A percentile compares a stretch with the other conserved stretches of the same genome.
Conservation (phyloP, 2,329 filamentous ascomycete species). For the Phialophora chinensis region DNA sequence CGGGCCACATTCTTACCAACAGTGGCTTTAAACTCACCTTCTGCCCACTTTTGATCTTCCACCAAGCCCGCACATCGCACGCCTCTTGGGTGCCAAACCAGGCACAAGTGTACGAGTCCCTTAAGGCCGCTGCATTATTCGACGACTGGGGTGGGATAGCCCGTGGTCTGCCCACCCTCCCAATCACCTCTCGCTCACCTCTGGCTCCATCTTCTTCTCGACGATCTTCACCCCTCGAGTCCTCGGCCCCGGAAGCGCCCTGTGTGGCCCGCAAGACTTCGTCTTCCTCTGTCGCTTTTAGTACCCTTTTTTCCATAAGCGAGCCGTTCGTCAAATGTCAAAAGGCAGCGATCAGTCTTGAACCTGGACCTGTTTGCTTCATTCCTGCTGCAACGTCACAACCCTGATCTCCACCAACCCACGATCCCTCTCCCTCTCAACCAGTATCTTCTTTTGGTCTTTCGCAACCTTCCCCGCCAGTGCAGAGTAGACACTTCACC, state of each 20-base stretch:
- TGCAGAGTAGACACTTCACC: slow-evolving; percentile 15
- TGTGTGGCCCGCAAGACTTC: slow-evolving; percentile 22
- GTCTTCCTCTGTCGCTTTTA: slow-evolving; percentile 18
- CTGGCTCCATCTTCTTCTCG: slow-evolving; percentile 14
- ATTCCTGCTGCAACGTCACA: slow-evolving; percentile 33
- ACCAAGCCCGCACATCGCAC: slow-evolving; percentile 35
- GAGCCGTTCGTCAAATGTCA: slow-evolving; percentile 28
- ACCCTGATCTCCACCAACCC: slow-evolving; percentile 24
- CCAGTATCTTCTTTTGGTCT: slow-evolving; percentile 22
- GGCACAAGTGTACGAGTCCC: slow-evolving; percentile 21
- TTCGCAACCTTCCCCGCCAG: slow-evolving; percentile 24
- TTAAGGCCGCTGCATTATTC: slow-evolving; percentile 14
- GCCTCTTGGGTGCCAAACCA: slow-evolving; percentile 22
- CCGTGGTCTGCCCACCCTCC: slow-evolving; percentile 25
- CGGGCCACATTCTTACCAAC: slow-evolving; percentile 18
- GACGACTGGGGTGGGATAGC: slow-evolving; percentile 21
- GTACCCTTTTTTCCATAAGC: slow-evolving; percentile 23
- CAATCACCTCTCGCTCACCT: background rate
- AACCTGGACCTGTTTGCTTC: slow-evolving; percentile 21
- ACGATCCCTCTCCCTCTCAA: slow-evolving; percentile 16
- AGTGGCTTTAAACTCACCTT: slow-evolving; percentile 34
- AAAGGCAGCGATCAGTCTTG: slow-evolving; percentile 19
- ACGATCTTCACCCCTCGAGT: slow-evolving; percentile 29
- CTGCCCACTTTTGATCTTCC: slow-evolving; percentile 39
- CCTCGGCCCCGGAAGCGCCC: slow-evolving; percentile 31